These are phyloP conservation scores for Prunus padus DNA, from an alignment of 306 rosid species.

Conservation along the genomic window DNA sequence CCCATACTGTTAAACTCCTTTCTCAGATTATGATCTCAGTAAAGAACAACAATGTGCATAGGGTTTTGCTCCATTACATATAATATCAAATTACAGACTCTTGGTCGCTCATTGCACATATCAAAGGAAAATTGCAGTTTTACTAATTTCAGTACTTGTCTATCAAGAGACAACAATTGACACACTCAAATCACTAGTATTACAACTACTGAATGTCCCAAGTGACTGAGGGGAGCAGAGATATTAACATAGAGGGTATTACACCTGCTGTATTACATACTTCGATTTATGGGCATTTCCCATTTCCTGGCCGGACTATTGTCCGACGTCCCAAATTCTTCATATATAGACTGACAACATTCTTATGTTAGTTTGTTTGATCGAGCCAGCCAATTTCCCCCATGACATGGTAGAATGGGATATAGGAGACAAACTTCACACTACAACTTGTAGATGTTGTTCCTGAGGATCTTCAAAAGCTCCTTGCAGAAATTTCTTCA, in stretches of 20 bases:
- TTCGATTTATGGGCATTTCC: background rate
- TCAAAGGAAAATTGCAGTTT: too few relatives aligned
- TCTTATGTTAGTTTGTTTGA: background rate
- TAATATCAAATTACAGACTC: background rate
- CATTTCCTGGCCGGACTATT: background rate
- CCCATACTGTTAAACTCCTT: conserved; percentile 4
- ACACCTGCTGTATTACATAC: background rate
- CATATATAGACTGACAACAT: background rate
- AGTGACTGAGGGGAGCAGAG: background rate
- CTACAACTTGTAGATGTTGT: conserved; percentile 29
- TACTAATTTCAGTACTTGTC: too few relatives aligned
- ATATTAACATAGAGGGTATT: background rate
- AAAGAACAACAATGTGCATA: background rate
- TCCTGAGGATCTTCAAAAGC: conserved; percentile 39
- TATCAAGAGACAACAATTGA: too few relatives aligned
- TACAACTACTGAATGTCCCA: background rate
- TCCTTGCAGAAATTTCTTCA: conserved; percentile 62
- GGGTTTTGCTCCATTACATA: conserved; percentile 8
- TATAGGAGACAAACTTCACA: background rate
- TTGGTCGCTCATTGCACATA: background rate
- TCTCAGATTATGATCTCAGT: background rate
- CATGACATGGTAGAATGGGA: background rate
- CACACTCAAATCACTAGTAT: background rate
- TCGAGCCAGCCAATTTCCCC: background rate
- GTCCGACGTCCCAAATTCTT: background rate